phyloP scores from a whole-genome alignment of 495 filamentous ascomycete species.

The Penicillium diatomitis region DNA sequence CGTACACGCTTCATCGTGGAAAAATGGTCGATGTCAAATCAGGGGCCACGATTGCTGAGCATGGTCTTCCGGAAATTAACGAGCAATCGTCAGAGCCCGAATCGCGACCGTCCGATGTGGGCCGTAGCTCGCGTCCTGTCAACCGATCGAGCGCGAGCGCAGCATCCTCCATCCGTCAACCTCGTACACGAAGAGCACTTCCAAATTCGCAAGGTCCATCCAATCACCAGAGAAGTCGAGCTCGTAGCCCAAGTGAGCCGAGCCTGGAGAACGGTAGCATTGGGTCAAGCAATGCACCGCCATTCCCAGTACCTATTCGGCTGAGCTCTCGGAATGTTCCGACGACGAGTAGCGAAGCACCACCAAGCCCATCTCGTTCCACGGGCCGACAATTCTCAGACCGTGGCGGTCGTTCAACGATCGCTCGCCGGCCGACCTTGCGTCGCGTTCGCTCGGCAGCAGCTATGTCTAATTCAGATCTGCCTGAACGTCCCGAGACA shows the following conservation, averaged over 20 bases:
- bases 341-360: constrained; percentile 64
- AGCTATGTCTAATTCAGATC: constrained; percentile 48
- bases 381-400: constrained; percentile 35
- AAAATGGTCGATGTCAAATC: constrained; percentile 31
- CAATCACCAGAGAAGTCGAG: constrained; percentile 54
- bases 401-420: constrained; percentile 21
- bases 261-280: constrained; percentile 45
- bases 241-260: constrained; percentile 67
- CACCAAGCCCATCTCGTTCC: constrained; percentile 65
- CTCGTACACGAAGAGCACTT: constrained; percentile 53
- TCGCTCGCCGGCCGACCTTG: constrained; percentile 40
- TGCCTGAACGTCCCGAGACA: constrained; percentile 39
- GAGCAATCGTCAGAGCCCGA: constrained; percentile 31
- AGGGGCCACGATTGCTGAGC: constrained; percentile 27
- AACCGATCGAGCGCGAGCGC: constrained; percentile 11
- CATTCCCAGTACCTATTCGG: constrained; percentile 84
- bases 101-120: constrained; percentile 15
- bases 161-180: constrained; percentile 29
- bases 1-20: constrained; percentile 34
- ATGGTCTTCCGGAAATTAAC: constrained; percentile 30
- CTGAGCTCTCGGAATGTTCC: constrained; percentile 76
- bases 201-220: constrained; percentile 70
- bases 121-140: constrained; percentile 12
- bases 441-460: constrained; percentile 79
- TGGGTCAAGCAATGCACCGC: constrained; percentile 44